These are phyloP conservation scores for Flueggea neowawraea DNA, from an alignment of 441 rosid genomes.

Conservation along the genomic window DNA sequence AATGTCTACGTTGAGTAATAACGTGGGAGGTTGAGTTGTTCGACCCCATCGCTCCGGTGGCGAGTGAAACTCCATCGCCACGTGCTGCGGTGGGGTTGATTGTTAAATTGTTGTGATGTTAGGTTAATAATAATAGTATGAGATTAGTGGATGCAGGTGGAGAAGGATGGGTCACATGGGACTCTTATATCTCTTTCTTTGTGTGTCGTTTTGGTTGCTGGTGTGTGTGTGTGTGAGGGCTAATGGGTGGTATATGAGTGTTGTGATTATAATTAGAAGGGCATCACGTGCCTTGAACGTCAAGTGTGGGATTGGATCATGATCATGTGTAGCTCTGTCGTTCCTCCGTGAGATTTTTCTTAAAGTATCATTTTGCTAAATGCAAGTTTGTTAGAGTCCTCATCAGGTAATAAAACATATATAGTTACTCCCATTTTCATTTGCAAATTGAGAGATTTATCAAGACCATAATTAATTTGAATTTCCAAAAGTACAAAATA, in stretches of 20 bases:
- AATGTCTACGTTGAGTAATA: too few relatives aligned
- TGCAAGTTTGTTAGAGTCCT: too few relatives aligned
- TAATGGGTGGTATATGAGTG: not conserved
- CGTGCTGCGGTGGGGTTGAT: too few relatives aligned
- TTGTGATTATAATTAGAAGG: slow-evolving; percentile 18
- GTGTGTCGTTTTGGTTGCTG: not conserved
- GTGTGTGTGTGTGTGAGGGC: not conserved
- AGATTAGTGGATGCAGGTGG: not conserved
- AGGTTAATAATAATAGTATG: slow-evolving; percentile 1
- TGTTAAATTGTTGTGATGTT: too few relatives aligned
- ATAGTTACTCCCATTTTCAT: too few relatives aligned
- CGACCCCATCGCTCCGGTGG: slow-evolving; percentile 11
- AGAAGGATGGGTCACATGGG: slow-evolving; percentile 21
- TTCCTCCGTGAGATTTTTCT: not conserved
- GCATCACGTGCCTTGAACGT: slow-evolving; percentile 40
- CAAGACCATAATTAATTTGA: too few relatives aligned
- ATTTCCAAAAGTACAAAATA: too few relatives aligned
- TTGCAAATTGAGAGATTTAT: too few relatives aligned
- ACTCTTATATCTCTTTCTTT: slow-evolving; percentile 14
- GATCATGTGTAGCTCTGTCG: slow-evolving; percentile 1
- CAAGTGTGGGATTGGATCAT: slow-evolving; percentile 35
- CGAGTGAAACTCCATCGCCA: slow-evolving; percentile 5
- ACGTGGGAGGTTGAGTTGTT: not conserved
- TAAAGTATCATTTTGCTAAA: not conserved
- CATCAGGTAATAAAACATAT: too few relatives aligned